phyloP scores from a whole-genome alignment of 257 asterid genomes.

The Solanum arcanum region DNA sequence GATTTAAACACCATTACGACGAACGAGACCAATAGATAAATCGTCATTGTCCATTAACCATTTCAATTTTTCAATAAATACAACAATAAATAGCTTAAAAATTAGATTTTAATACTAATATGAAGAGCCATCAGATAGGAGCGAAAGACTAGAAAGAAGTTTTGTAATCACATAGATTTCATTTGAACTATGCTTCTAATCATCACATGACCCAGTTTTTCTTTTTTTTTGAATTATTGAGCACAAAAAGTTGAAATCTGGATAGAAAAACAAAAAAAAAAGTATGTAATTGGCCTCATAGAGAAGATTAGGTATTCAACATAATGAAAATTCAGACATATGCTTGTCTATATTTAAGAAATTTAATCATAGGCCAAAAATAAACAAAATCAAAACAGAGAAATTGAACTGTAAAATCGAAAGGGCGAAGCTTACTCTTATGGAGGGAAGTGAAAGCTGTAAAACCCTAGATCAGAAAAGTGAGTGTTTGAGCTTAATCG shows the following conservation, averaged over 20 bases:
- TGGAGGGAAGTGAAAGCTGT: not conserved
- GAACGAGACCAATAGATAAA: conserved; percentile 7
- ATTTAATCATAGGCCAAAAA: conserved; percentile 20
- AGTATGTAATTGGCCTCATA: conserved; percentile 22
- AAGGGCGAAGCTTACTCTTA: not conserved
- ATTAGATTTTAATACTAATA: not conserved
- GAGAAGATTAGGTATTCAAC: conserved; percentile 36
- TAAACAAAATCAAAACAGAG: not conserved
- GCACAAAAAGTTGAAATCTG: not conserved
- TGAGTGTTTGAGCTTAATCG: not conserved
- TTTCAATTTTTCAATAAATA: not conserved
- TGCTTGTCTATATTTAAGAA: conserved; percentile 21
- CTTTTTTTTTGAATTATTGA: not conserved
- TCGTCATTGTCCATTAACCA: not conserved
- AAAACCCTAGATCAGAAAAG: not conserved
- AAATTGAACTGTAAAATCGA: not conserved
- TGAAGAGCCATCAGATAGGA: conserved; percentile 22
- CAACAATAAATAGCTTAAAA: not conserved
- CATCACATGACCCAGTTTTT: conserved; percentile 11
- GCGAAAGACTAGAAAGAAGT: conserved; percentile 20
- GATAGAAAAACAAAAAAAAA: not conserved
- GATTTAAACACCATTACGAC: conserved; percentile 1
- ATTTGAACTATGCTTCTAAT: conserved; percentile 26
- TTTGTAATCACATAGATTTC: conserved; percentile 16
- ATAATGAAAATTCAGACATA: conserved; percentile 22